Base-by-base conservation (phyloP, 495 filamentous ascomycete genomes). In the Hypomontagnella submonticulosa region DNA sequence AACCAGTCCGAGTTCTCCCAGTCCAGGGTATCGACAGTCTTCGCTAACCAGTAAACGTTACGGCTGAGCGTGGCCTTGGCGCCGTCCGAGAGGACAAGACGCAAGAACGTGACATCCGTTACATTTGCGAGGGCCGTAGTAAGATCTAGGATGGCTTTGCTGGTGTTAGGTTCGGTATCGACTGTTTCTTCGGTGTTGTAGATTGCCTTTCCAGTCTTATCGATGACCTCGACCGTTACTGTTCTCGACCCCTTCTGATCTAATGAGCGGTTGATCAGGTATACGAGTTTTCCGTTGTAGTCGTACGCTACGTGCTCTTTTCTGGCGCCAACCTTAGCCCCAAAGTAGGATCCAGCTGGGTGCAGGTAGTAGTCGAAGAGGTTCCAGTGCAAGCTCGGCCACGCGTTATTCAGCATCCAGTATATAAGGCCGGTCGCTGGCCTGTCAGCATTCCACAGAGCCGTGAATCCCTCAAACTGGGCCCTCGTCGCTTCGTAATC, bases 351-450 rank as follows among this genome's bases (percentile, higher is more conserved):
- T 0, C 84, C 87, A 4, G 80, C 82, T 0, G 87, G 81, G 16
- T 76, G 79, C 20, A 88, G 73, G 61, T 89, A 89, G 57, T 87
- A 88, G 61, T 89, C 87, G 70, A 88, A 87, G 1, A 89, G 66
- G 55, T 87, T 84, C 87, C 88, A 90, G 68, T 89, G 87, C 36
- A 89, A 75, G 41, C 79, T 84, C 8, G 88, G 87, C 82, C 86
- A 89, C 0, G 87, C 87, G 46, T 81, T 82, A 58, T 87, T 89
- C 61, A 88, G 63, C 88, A 89, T 90, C 88, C 88, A 89, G 73
- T 90, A 90, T 4, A 90, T 81, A 37, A 85, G 15, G 0, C 88
- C 87, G 0, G 86, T 89, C 0, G 88, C 85, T 2, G 85, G 81
- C 0, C 81, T 74, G 4, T 75, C 69, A 0, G 79, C 81, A 57